Evolutionary conservation across 2,329 filamentous ascomycete species (phyloP), one percentile per base, ranked within the genome.

Genomic region (Aspergillus sp.): DNA sequence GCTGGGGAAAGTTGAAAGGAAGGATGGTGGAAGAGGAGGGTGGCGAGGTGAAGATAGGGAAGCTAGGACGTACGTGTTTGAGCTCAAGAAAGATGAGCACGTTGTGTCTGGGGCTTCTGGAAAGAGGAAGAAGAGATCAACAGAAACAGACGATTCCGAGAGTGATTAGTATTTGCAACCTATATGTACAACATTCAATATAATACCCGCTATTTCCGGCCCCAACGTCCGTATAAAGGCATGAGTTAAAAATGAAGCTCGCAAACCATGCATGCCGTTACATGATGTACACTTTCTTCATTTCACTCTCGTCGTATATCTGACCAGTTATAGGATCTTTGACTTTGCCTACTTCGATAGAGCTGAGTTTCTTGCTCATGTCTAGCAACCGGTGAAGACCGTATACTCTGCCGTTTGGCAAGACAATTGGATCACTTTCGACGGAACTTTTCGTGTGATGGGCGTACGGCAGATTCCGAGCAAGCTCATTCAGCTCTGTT

Each of bases 381-480:
- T 90, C 85, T 60, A 89, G 79, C 50, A 99, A 79, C 51, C 88
- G 81, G 56, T 89, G 85, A 57, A 86, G 83, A 19, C 93, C 91
- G 71, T 96, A 97, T 9, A 96, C 89, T 52, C 91, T 83, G 1
- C 90, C 88, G 72, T 96, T 97, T 23, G 95, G 95, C 56, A 99
- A 77, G 44, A 98, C 84, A 19, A 96, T 84, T 1, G 95, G 84
- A 70, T 98, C 93, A 46, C 86, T 87, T 70, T 96, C 93, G 31
- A 98, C 91, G 61, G 91, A 90, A 71, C 91, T 96, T 81, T 96
- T 96, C 31, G 90, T 93, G 73, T 99, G 95, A 69, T 96, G 90
- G 3, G 95, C 95, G 68, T 98, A 98, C 0, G 95, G 95, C 45
- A 99, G 90, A 66, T 89, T 88, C 52, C 88, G 83, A 2, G 95